phyloP scores from a whole-genome alignment of 2,329 filamentous ascomycete species.

The Penicillium glabrum region DNA sequence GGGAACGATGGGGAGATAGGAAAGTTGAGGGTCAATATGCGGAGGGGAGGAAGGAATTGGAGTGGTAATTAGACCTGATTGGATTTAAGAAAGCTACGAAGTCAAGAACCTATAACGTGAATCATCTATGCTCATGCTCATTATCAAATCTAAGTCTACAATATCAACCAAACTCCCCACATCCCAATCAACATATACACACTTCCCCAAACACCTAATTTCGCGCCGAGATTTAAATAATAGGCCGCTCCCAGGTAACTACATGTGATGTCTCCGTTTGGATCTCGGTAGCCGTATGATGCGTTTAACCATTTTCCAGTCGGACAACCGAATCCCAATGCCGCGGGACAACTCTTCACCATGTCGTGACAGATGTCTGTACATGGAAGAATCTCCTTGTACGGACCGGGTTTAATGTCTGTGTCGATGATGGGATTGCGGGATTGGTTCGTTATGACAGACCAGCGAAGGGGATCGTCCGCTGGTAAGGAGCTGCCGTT shows the following conservation, averaged over 20 bases:
- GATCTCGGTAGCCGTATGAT: constrained; percentile 51
- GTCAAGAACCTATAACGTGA: background rate
- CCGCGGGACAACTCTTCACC: constrained; percentile 78
- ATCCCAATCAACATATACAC: constrained; percentile 18
- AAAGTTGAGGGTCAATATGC: constrained; percentile 11
- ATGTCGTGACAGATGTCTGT: constrained; percentile 83
- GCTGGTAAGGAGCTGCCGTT: constrained; percentile 61
- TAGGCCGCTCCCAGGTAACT: constrained; percentile 64
- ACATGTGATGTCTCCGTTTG: constrained; percentile 50
- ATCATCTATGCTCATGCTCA: background rate
- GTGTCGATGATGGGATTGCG: constrained; percentile 73
- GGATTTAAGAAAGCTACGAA: background rate
- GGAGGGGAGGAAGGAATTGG: constrained; percentile 13
- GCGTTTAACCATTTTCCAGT: constrained; percentile 46
- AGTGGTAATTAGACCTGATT: constrained; percentile 12
- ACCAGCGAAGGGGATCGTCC: constrained; percentile 30
- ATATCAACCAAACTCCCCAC: constrained; percentile 15
- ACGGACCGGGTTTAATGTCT: constrained; percentile 75
- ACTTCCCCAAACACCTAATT: constrained; percentile 8
- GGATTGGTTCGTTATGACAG: constrained; percentile 55
- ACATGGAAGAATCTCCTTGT: constrained; percentile 90
- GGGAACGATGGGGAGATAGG: constrained; percentile 32
- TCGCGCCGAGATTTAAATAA: constrained; percentile 43
- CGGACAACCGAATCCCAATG: constrained; percentile 76
- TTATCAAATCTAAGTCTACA: constrained; percentile 2